These are phyloP conservation scores for Madurella mycetomatis DNA, from an alignment of 2,329 filamentous ascomycete genomes.

Conservation along the genomic window DNA sequence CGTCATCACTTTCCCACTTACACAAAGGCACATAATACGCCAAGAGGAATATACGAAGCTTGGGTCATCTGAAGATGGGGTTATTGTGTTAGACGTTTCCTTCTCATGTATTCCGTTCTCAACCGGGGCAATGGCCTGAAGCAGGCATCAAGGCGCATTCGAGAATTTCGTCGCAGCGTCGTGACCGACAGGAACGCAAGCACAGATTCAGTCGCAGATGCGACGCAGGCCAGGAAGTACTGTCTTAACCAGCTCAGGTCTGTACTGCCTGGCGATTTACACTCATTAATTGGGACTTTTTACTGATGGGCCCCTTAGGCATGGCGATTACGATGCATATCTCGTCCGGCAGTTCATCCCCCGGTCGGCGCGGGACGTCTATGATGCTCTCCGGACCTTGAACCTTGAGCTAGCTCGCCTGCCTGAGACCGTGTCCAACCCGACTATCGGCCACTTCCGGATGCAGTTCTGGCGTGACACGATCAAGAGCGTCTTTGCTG, in stretches of 20 bases:
- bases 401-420: slow-evolving; percentile 90
- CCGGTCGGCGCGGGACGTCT: slow-evolving; percentile 68
- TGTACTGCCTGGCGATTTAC: neutral
- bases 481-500: slow-evolving; percentile 70
- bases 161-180: slow-evolving; percentile 36
- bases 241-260: slow-evolving; percentile 46
- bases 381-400: slow-evolving; percentile 84
- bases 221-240: slow-evolving; percentile 50
- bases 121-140: slow-evolving; percentile 36
- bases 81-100: slow-evolving; percentile 1
- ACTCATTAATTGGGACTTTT: neutral
- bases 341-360: slow-evolving; percentile 83
- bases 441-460: slow-evolving; percentile 81
- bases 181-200: slow-evolving; percentile 40
- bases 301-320: slow-evolving; percentile 44
- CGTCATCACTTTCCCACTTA: slow-evolving; percentile 1
- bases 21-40: too few species aligned
- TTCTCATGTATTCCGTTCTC: slow-evolving; percentile 38
- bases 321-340: slow-evolving; percentile 84
- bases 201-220: slow-evolving; percentile 44
- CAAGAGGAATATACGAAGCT: neutral
- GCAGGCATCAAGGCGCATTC: slow-evolving; percentile 24
- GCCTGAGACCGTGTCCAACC: slow-evolving; percentile 82
- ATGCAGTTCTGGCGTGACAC: slow-evolving; percentile 95
- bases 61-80: slow-evolving; percentile 13